These are phyloP conservation scores for Suillus cothurnatus DNA, from an alignment of 768 basidiomycete genomes.

Conservation along the genomic window DNA sequence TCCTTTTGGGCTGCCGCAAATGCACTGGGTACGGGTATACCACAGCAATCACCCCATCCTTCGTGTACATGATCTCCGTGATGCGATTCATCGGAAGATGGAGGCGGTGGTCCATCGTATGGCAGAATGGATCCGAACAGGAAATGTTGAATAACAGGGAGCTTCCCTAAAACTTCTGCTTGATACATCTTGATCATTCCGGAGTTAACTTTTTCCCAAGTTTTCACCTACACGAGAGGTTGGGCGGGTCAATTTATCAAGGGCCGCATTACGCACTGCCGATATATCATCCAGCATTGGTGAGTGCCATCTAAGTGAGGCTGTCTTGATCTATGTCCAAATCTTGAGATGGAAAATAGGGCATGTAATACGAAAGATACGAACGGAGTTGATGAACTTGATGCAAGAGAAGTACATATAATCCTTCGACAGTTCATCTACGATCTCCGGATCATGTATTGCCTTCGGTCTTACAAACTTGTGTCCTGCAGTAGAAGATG, in stretches of 20 bases:
- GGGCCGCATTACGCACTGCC: slow-evolving; percentile 45
- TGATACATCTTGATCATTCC: slow-evolving; percentile 99
- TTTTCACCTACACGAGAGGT: slow-evolving; percentile 56
- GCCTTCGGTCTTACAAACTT: slow-evolving; percentile 90
- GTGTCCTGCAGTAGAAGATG: slow-evolving; percentile 55
- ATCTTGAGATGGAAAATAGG: background rate
- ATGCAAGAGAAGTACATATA: slow-evolving; percentile 99
- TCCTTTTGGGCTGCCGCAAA: slow-evolving; percentile 71
- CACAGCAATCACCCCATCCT: slow-evolving; percentile 91
- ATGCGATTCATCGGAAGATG: slow-evolving; percentile 26
- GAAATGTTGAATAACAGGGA: slow-evolving; percentile 96
- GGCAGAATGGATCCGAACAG: slow-evolving; percentile 83
- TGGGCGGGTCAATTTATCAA: background rate
- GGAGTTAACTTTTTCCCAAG: slow-evolving; percentile 95
- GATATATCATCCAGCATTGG: slow-evolving; percentile 99
- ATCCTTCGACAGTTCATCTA: slow-evolving; percentile 88
- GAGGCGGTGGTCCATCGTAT: slow-evolving; percentile 62
- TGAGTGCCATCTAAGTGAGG: slow-evolving; percentile 95
- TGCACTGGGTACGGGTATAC: slow-evolving; percentile 81
- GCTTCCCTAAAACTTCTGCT: slow-evolving; percentile 92
- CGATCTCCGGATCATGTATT: slow-evolving; percentile 88
- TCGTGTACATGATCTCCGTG: slow-evolving; percentile 36
- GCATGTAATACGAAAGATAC: slow-evolving; percentile 22
- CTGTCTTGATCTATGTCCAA: slow-evolving; percentile 80
- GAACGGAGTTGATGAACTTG: slow-evolving; percentile 90